Evolutionary conservation across 371 early-diverging fungal genomes (phyloP).

Genomic region (Fennellomyces sp.): DNA sequence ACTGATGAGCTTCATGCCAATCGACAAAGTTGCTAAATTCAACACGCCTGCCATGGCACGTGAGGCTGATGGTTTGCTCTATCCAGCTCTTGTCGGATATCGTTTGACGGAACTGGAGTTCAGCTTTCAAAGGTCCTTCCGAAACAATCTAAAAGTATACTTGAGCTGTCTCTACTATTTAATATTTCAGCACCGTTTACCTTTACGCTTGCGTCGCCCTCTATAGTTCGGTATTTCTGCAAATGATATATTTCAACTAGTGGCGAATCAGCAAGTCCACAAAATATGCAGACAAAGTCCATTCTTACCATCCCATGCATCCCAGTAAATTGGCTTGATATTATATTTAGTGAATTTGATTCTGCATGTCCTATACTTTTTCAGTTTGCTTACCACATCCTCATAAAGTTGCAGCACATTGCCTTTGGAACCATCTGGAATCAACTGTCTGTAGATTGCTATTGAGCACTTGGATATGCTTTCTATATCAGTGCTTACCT

Average conservation of each 20-base stretch:
- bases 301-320: constrained; percentile 66
- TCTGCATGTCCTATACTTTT: too few species aligned
- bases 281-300: too few species aligned
- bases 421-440: constrained; percentile 66
- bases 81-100: constrained; percentile 70
- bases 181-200: constrained; percentile 5
- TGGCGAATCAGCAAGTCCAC: background rate
- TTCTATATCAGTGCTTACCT: constrained; percentile 22
- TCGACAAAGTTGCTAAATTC: constrained; percentile 88
- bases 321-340: constrained; percentile 84
- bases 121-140: constrained; percentile 46
- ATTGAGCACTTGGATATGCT: background rate
- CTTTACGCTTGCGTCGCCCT: constrained; percentile 31
- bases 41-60: constrained; percentile 60
- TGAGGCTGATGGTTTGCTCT: constrained; percentile 76
- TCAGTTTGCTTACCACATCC: constrained; percentile 73
- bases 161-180: background rate
- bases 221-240: constrained; percentile 35
- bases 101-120: constrained; percentile 66
- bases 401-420: constrained; percentile 86
- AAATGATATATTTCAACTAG: constrained; percentile 52
- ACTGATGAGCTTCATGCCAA: constrained; percentile 91
- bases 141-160: constrained; percentile 34
- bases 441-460: constrained; percentile 53
- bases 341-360: too few species aligned